Evolutionary conservation across 306 rosid genomes (phyloP), one percentile per base, ranked within the genome.

Genomic region (Boehmeria nivea): DNA sequence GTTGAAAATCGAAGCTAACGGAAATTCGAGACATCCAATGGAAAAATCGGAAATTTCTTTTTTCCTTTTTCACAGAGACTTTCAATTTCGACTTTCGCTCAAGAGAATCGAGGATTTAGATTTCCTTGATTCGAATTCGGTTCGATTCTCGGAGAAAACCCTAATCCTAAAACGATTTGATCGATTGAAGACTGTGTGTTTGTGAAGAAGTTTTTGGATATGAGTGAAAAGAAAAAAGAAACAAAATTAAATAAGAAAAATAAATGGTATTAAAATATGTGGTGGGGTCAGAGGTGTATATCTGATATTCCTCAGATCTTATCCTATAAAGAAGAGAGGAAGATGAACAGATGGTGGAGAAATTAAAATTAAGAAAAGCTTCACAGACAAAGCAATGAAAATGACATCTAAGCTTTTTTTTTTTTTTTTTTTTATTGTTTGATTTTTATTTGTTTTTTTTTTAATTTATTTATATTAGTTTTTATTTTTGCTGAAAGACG

Each of bases 261-360:
- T 11, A 38, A n/a, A n/a, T n/a, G n/a, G n/a, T 59, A 54, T 53
- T 12, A 51, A 38, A 31, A 31, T 1, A 40, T 10, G 46, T 43
- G 15, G 77, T 58, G 73, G 86, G 85, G 78, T 66, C 77, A 21
- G 16, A 3, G 34, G 26, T 63, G 13, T 40, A 61, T 20, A 24
- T 66, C 38, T n/a, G 50, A 68, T 45, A 54, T 72, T 62, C 71
- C 9, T 38, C 36, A 54, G 79, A 72, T 81, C 89, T 79, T 82
- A 72, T 79, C 94, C 80, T 11, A 49, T 27, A 49, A 8, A 26
- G 38, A 43, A 10, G 15, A 42, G 36, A 31, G 9, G 36, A 31
- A 4, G 36, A 31, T 31, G 36, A 31, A 31, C 36, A 31, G 36
- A 16, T 12, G n/a, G n/a, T 7, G 27, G 22, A 27, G 3, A 15